Evolutionary conservation across 495 filamentous ascomycete genomes (phyloP), one percentile per base, ranked within the genome.

Genomic region (Podospora comata): DNA sequence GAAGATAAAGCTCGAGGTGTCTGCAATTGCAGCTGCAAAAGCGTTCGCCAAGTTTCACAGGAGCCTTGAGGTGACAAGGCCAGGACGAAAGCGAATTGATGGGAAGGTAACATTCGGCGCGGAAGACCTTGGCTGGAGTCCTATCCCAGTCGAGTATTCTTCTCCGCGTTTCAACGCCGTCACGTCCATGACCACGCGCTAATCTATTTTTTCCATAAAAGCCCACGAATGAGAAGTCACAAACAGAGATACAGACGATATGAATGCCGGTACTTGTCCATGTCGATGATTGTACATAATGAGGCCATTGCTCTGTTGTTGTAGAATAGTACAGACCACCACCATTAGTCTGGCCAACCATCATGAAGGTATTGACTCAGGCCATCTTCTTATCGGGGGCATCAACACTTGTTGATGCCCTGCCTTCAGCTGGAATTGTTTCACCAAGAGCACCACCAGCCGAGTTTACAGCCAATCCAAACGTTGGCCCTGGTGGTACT

Each of bases 391-490:
- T 48, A 16, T 18, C 13, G 13, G 39, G 39, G 15, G 39, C 13
- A 0, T 48, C 39, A 48, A 48, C 39, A 48, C 39, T 48, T 48
- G 39, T 48, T 48, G 39, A 48, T 48, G 39, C 39, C 39, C 39
- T 48, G 2, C 39, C 39, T 48, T 48, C 39, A 11, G 2, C 39
- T 16, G 39, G 39, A 11, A 11, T 48, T 3, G n/a, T 58, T 13
- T 19, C 56, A n/a, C 56, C 26, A 28, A 26, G 30, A 60, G 53
- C 65, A 26, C 76, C 78, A 1, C 78, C 78, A 60, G 76, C 74
- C 54, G 69, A 77, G 48, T 83, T 78, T 69, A 77, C 75, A 19
- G 68, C 81, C 13, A 83, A 81, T 66, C 74, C 78, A 15, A 72
- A 54, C 26, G 75, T 80, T 44, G 80, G 81, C 20, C 76, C 78